Evolutionary conservation across 805 yeast species (phyloP).

Genomic region (Candida yuanshanica): DNA sequence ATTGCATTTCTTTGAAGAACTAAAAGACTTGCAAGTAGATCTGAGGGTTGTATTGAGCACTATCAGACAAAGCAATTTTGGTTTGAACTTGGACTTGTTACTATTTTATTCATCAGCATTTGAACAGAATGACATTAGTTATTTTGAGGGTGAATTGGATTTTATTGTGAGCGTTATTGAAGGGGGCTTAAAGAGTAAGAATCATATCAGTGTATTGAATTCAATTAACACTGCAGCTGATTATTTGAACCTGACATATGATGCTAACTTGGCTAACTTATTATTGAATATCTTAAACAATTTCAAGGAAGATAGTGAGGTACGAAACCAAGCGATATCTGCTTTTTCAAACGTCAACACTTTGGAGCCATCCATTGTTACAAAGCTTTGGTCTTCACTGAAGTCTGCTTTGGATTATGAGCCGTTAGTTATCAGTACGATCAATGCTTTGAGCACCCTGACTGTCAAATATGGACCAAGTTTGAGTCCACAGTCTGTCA

Average conservation of each 20-base stretch:
- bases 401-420: slow-evolving; percentile 30
- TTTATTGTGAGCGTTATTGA: slow-evolving; percentile 25
- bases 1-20: slow-evolving; percentile 22
- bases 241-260: slow-evolving; percentile 20
- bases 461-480: slow-evolving; percentile 14
- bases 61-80: slow-evolving; percentile 22
- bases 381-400: slow-evolving; percentile 27
- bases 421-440: slow-evolving; percentile 27
- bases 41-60: slow-evolving; percentile 16
- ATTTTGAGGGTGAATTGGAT: slow-evolving; percentile 26
- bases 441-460: slow-evolving; percentile 23
- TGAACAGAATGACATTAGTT: slow-evolving; percentile 25
- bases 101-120: slow-evolving; percentile 32
- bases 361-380: slow-evolving; percentile 21
- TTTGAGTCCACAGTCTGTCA: slow-evolving; percentile 8
- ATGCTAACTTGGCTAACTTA: slow-evolving; percentile 18
- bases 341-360: slow-evolving; percentile 26
- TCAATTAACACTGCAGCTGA: slow-evolving; percentile 29
- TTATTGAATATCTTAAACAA: slow-evolving; percentile 30
- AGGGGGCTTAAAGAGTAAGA: slow-evolving; percentile 28
- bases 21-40: slow-evolving; percentile 18
- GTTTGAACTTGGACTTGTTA: slow-evolving; percentile 27
- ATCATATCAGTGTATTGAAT: slow-evolving; percentile 29
- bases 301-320: slow-evolving; percentile 30
- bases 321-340: slow-evolving; percentile 31